A percentile compares a stretch with the other conserved stretches of the same genome.
phyloP scores from a whole-genome alignment of 2,329 filamentous ascomycete species.

The Dissoconium aciculare region DNA sequence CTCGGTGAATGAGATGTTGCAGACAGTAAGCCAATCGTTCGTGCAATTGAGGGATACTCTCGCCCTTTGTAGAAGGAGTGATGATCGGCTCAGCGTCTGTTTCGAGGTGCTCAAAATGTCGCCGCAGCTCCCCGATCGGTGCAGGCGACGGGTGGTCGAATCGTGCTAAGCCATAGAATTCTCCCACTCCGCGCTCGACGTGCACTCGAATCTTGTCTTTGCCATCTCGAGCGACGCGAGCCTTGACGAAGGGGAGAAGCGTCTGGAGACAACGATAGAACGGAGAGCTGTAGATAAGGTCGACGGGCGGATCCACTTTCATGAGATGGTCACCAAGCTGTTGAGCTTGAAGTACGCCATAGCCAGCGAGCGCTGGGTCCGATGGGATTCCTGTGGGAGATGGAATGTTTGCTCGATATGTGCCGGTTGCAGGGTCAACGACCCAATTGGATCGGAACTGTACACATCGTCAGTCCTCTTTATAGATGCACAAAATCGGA shows the following conservation, averaged over 20 bases:
- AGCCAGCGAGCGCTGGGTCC: constrained; percentile 73
- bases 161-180: constrained; percentile 81
- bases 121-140: constrained; percentile 43
- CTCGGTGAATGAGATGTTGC: constrained; percentile 52
- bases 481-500: not conserved
- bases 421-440: constrained; percentile 65
- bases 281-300: constrained; percentile 66
- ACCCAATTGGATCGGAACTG: constrained; percentile 87
- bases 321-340: constrained; percentile 56
- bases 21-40: constrained; percentile 60
- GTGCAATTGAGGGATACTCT: constrained; percentile 67
- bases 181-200: constrained; percentile 39
- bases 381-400: constrained; percentile 79
- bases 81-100: constrained; percentile 34
- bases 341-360: constrained; percentile 70
- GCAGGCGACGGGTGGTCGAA: constrained; percentile 78
- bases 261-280: constrained; percentile 85
- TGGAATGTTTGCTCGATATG: constrained; percentile 56
- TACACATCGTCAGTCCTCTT: constrained; percentile 3
- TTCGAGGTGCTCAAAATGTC: constrained; percentile 51
- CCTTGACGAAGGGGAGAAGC: constrained; percentile 51
- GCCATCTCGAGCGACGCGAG: constrained; percentile 26
- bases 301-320: constrained; percentile 49
- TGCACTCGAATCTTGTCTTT: constrained; percentile 13
- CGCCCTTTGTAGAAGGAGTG: constrained; percentile 53